Evolutionary conservation across 768 basidiomycete genomes (phyloP).

Genomic region (Coprinopsis strossmayeri): DNA sequence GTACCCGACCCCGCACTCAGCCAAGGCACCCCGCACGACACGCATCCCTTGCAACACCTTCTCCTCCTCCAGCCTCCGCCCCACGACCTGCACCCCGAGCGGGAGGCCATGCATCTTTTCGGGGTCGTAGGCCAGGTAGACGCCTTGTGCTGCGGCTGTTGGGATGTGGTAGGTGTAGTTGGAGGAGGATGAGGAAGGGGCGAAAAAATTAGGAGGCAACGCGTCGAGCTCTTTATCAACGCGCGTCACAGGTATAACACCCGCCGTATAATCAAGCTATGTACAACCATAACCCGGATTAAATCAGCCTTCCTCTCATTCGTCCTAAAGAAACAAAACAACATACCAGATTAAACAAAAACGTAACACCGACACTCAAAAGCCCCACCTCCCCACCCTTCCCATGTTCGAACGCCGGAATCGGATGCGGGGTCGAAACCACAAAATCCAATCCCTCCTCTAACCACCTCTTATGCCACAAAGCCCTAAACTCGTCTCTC

Average conservation of each 20-base stretch:
- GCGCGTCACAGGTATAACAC: slow-evolving; percentile 53
- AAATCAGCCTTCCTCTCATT: no score
- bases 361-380: slow-evolving; percentile 56
- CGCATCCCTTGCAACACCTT: slow-evolving; percentile 67
- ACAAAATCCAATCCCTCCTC: slow-evolving; percentile 55
- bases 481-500: slow-evolving; percentile 36
- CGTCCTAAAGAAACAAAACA: slow-evolving; percentile 15
- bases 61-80: slow-evolving; percentile 63
- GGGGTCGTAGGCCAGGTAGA: slow-evolving; percentile 48
- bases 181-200: no score
- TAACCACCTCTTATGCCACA: slow-evolving; percentile 41
- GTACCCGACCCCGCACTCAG: slow-evolving; percentile 18
- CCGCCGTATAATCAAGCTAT: slow-evolving; percentile 49
- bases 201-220: slow-evolving; percentile 27
- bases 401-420: slow-evolving; percentile 52
- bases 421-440: slow-evolving; percentile 53
- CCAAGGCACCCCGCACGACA: slow-evolving; percentile 36
- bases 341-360: slow-evolving; percentile 62
- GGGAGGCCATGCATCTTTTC: slow-evolving; percentile 63
- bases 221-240: slow-evolving; percentile 35
- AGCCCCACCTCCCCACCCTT: slow-evolving; percentile 46
- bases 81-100: slow-evolving; percentile 59
- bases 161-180: slow-evolving; percentile 27
- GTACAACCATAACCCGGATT: no score
- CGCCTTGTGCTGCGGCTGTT: slow-evolving; percentile 29